These are phyloP conservation scores for Prosopis cineraria DNA, from an alignment of 306 rosid genomes.

Conservation along the genomic window DNA sequence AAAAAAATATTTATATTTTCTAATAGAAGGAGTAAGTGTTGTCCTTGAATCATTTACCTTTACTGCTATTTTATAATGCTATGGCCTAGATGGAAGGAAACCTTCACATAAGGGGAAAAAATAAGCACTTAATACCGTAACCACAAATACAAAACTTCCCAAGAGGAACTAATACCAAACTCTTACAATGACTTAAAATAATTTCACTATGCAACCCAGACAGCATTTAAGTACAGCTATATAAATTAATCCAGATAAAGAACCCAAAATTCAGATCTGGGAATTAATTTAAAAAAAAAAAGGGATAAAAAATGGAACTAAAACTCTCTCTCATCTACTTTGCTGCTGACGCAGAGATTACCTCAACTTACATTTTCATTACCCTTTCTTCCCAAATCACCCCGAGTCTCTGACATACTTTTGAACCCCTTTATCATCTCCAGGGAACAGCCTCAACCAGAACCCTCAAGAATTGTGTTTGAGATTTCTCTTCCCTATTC, in stretches of 20 bases:
- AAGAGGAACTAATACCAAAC: not conserved
- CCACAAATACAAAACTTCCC: not conserved
- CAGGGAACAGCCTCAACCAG: conserved; percentile 37
- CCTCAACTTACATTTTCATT: conserved; percentile 45
- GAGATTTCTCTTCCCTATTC: conserved; percentile 47
- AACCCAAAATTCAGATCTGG: conserved; percentile 35
- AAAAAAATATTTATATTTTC: no score
- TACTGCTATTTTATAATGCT: not conserved
- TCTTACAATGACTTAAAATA: not conserved
- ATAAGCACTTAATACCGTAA: not conserved
- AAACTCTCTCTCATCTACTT: conserved; percentile 39
- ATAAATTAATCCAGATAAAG: conserved; percentile 30
- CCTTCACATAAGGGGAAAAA: not conserved
- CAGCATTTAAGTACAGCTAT: not conserved
- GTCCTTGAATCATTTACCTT: no score
- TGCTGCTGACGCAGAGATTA: conserved; percentile 26
- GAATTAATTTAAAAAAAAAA: conserved; percentile 14
- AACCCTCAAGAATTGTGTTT: conserved; percentile 54
- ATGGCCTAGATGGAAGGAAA: not conserved
- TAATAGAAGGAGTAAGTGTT: no score
- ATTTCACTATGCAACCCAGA: not conserved
- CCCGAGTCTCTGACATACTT: conserved; percentile 34
- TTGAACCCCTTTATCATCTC: conserved; percentile 41
- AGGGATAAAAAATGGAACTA: not conserved
- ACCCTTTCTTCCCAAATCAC: conserved; percentile 46